Percentiles rank a stretch among this genome's conserved stretches.
Evolutionary conservation across 192 early-diverging fungal genomes (phyloP).

Genomic region (Lobulomyces angularis): DNA sequence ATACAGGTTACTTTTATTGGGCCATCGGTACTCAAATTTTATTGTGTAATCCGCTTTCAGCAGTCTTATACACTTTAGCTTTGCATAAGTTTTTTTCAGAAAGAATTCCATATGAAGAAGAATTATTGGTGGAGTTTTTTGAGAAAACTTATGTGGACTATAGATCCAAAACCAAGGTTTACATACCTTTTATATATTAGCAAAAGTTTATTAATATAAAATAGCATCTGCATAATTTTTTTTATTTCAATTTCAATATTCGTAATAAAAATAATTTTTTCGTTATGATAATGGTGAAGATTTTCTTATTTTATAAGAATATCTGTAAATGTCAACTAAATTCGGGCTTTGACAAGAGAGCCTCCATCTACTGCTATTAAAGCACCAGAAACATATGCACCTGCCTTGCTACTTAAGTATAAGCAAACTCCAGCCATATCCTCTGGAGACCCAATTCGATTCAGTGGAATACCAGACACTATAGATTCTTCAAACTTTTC

Average conservation of each 20-base stretch:
- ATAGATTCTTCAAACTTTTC: conserved; percentile 36
- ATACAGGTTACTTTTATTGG: conserved; percentile 93
- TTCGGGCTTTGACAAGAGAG: too few species aligned
- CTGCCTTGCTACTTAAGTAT: conserved; percentile 61
- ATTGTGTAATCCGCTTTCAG: conserved; percentile 66
- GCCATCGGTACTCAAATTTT: conserved; percentile 64
- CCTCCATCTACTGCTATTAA: conserved; percentile 82
- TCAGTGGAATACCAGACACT: conserved; percentile 43
- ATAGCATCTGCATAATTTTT: too few species aligned
- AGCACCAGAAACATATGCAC: conserved; percentile 70
- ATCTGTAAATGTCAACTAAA: too few species aligned
- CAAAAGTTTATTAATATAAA: too few species aligned
- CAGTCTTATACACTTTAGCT: conserved; percentile 48
- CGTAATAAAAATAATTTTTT: too few species aligned
- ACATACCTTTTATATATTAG: conserved; percentile 58
- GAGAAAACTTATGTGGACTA: conserved; percentile 64
- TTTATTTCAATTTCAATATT: too few species aligned
- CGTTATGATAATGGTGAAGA: too few species aligned
- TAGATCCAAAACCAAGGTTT: conserved; percentile 42
- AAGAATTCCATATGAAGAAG: conserved; percentile 72
- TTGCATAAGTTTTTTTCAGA: conserved; percentile 64
- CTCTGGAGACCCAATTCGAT: conserved; percentile 64
- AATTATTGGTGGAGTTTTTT: conserved; percentile 64
- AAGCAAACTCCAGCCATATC: conserved; percentile 81
- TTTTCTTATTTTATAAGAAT: too few species aligned